Base-by-base conservation (phyloP, 1,284 basidiomycete species). In the Pulveroboletus sp. region DNA sequence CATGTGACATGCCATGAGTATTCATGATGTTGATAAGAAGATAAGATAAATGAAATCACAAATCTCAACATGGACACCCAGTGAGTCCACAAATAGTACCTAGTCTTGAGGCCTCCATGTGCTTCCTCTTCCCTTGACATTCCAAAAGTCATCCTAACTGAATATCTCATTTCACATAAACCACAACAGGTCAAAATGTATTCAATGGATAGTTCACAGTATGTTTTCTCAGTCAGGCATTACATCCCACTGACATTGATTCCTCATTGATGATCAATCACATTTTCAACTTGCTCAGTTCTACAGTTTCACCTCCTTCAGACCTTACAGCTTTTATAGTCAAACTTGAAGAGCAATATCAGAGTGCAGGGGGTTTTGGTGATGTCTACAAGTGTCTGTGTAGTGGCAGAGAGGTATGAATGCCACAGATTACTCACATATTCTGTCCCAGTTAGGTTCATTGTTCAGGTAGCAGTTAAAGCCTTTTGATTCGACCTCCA, bases 401-500 rank as follows among this genome's bases (percentile, higher is more conserved):
- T 31, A 35, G 24, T 12, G 12, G 29, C 3, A 15, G 4, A 20
- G 18, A 24, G 7, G 38, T 40, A 59, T 24, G 12, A 35, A 48
- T 2, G 3, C 11, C n/a, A 26, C 14, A 4, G 15, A 26, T 26
- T 45, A 18, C 40, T 29, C n/a, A n/a, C 17, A 11, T 20, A 5
- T 35, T 52, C 3, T 5, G n/a, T 35, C 22, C 22, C 24, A 18
- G 29, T 28, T 15, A 20, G 12, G n/a, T 1, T 18, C 18, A 33
- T 12, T 35, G 14, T 9, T 11, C 26, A 62, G 49, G 59, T 62
- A 4, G 59, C 56, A 24, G 49, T 60, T 11, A 60, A 60, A 42
- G 22, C 56, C n/a, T 44, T 60, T 18, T 42, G 42, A 28, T 45
- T 59, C 29, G 44, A 28, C 22, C 10, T 57, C 20, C 22, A 10